Conservation (phyloP, 176 grass and related monocot species). For the Chloris gayana region DNA sequence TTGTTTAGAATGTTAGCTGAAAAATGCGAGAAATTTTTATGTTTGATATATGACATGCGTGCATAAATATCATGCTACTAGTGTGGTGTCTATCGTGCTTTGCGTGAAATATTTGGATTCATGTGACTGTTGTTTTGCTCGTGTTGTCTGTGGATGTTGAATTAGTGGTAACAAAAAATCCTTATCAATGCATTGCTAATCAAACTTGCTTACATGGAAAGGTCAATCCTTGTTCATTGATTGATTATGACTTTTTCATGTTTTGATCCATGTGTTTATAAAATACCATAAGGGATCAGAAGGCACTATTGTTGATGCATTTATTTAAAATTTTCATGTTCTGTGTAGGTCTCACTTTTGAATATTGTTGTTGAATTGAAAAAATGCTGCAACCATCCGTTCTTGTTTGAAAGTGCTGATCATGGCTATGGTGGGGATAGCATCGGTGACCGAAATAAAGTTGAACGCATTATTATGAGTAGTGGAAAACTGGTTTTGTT, state of each 20-base stretch:
- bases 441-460: slow-evolving; percentile 82
- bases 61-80: slow-evolving; percentile 12
- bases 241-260: too few relatives aligned
- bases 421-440: slow-evolving; percentile 99
- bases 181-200: background rate
- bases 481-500: slow-evolving; percentile 97
- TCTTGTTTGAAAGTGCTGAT: slow-evolving; percentile 99
- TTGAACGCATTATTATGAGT: slow-evolving; percentile 97
- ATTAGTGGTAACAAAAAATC: background rate
- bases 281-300: background rate
- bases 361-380: slow-evolving; percentile 99
- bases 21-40: background rate
- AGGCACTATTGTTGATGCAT: background rate
- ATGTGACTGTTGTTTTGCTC: background rate
- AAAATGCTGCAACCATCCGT: slow-evolving; percentile 99
- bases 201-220: background rate
- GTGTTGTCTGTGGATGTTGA: background rate
- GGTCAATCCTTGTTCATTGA: background rate
- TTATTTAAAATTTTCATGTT: slow-evolving; percentile 1
- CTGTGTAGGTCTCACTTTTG: slow-evolving; percentile 89
- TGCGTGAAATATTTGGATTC: background rate
- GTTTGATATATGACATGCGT: background rate
- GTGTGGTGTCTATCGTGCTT: slow-evolving; percentile 21
- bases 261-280: background rate
- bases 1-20: slow-evolving; percentile 9